These are phyloP conservation scores for Hypoxylon sp. DNA, from an alignment of 2,329 filamentous ascomycete species.

Conservation along the genomic window DNA sequence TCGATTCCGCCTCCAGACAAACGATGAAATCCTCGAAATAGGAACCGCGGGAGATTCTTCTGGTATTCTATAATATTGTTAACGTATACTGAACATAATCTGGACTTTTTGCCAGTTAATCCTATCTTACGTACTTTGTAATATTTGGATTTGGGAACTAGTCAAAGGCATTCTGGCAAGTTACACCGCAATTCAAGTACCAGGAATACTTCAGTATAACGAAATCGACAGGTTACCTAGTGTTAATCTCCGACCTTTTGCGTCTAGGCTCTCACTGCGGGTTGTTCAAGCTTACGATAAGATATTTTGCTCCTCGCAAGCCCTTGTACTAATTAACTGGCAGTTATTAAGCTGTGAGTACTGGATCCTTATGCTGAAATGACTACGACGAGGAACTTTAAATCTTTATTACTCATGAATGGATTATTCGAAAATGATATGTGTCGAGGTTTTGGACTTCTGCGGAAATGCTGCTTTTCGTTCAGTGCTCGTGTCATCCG, in stretches of 20 bases:
- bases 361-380: too few species aligned
- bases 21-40: constrained; percentile 27
- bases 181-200: background rate
- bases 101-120: background rate
- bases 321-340: too few species aligned
- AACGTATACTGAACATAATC: background rate
- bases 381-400: background rate
- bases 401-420: background rate
- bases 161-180: background rate
- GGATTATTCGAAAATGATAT: background rate
- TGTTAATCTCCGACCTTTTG: background rate
- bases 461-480: background rate
- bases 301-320: background rate
- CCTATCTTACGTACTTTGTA: constrained; percentile 11
- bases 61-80: constrained; percentile 11
- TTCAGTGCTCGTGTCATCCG: background rate
- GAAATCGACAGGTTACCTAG: background rate
- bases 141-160: constrained; percentile 5
- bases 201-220: background rate
- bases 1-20: constrained; percentile 19
- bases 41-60: constrained; percentile 16
- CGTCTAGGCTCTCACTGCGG: background rate
- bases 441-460: background rate
- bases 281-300: too few species aligned
- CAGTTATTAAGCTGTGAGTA: background rate